phyloP scores from a whole-genome alignment of 257 asterid species.

The Solanum paucissectum region DNA sequence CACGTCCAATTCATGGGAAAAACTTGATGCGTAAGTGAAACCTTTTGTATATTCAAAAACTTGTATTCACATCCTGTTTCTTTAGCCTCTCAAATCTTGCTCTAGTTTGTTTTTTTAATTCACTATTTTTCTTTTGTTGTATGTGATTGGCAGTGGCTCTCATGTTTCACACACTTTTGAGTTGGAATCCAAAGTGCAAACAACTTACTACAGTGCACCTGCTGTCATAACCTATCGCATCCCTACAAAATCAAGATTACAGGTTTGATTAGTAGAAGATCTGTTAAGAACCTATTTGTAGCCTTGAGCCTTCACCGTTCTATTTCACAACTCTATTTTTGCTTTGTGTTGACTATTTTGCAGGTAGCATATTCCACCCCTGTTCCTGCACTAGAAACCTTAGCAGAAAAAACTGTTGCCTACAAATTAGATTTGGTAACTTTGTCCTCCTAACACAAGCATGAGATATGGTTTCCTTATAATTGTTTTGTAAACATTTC shows the following conservation, averaged over 20 bases:
- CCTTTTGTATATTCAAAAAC: neutral
- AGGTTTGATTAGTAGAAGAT: slow-evolving; percentile 22
- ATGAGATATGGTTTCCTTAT: neutral
- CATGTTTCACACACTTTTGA: slow-evolving; percentile 53
- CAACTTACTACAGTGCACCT: slow-evolving; percentile 48
- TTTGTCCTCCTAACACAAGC: neutral
- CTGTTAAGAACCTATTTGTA: neutral
- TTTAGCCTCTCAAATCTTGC: neutral
- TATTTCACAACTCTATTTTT: neutral
- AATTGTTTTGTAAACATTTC: neutral
- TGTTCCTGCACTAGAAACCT: slow-evolving; percentile 34
- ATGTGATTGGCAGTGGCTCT: slow-evolving; percentile 39
- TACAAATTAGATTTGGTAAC: slow-evolving; percentile 35
- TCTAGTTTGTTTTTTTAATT: neutral
- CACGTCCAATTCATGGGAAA: slow-evolving; percentile 52
- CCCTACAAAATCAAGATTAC: slow-evolving; percentile 36
- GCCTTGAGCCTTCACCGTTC: neutral
- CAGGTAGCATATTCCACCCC: slow-evolving; percentile 73
- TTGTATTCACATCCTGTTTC: neutral
- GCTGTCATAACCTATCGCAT: slow-evolving; percentile 45
- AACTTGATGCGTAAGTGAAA: slow-evolving; percentile 39
- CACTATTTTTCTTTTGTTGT: neutral
- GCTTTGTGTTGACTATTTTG: neutral
- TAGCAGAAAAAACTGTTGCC: slow-evolving; percentile 18
- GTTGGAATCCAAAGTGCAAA: slow-evolving; percentile 49